These are phyloP conservation scores for Populus hybrid DNA, from an alignment of 441 rosid species.

Conservation along the genomic window DNA sequence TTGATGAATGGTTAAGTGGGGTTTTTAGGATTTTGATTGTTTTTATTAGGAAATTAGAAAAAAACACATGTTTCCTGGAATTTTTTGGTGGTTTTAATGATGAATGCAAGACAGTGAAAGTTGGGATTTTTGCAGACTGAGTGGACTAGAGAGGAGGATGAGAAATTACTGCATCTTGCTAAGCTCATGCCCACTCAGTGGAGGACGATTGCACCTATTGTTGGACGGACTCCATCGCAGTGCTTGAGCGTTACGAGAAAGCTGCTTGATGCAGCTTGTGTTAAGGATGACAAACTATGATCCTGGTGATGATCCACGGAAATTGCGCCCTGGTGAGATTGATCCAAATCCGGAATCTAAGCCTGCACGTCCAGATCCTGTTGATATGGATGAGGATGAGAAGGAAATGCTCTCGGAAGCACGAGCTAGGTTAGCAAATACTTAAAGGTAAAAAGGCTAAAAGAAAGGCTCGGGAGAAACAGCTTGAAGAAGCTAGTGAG, in stretches of 20 bases:
- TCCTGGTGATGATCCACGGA: conserved; percentile 89
- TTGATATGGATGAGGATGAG: conserved; percentile 99
- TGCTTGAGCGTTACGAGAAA: conserved; percentile 97
- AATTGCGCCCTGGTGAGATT: conserved; percentile 96
- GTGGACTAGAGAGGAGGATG: conserved; percentile 99
- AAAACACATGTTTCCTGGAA: neutral
- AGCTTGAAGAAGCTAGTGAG: conserved; percentile 98
- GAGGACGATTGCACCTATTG: conserved; percentile 99
- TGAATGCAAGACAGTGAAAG: neutral
- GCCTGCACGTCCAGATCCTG: conserved; percentile 99
- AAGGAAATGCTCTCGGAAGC: conserved; percentile 99
- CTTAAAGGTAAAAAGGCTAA: conserved; percentile 97
- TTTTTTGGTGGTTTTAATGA: neutral
- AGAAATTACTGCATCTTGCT: conserved; percentile 96
- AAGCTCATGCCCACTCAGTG: conserved; percentile 97
- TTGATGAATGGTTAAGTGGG: neutral
- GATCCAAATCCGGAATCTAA: conserved; percentile 97
- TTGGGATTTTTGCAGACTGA: conserved; percentile 57
- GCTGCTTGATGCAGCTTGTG: conserved; percentile 95
- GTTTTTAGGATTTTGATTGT: neutral
- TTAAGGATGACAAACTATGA: conserved; percentile 95
- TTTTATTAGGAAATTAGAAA: neutral
- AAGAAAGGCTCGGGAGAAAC: conserved; percentile 97
- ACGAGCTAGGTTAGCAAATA: conserved; percentile 91
- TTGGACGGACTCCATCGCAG: conserved; percentile 97